Percentiles rank a stretch among this genome's conserved stretches.
Conservation (phyloP, 768 basidiomycete genomes). For the Mycena chlorophos region DNA sequence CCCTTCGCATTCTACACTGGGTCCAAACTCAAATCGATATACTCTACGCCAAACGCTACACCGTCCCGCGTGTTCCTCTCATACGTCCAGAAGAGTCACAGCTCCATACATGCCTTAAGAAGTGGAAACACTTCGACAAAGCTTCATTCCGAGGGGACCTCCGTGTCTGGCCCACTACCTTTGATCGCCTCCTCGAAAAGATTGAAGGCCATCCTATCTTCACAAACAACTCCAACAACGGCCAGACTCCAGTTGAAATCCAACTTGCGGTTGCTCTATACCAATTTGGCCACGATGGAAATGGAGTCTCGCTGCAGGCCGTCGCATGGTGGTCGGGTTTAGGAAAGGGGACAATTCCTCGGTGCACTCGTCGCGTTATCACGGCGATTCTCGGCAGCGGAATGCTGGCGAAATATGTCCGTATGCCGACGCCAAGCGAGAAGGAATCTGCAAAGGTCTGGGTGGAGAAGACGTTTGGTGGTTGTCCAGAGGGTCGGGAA, state of each 20-base stretch:
- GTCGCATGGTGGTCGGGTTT: conserved; percentile 17
- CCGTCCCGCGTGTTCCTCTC: background rate
- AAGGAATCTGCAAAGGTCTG: background rate
- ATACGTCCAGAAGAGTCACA: background rate
- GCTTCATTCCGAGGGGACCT: background rate
- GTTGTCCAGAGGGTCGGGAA: background rate
- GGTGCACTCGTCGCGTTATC: conserved; percentile 26
- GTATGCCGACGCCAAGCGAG: background rate
- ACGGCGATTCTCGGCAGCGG: background rate
- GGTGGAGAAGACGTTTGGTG: background rate
- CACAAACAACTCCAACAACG: conserved; percentile 6
- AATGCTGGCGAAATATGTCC: background rate
- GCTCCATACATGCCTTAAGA: background rate
- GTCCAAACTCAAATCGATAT: background rate
- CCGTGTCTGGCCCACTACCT: conserved; percentile 1
- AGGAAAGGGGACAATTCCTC: conserved; percentile 10
- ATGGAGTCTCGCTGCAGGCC: conserved; percentile 19
- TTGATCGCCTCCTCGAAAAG: background rate
- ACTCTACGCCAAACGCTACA: background rate
- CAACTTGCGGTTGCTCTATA: conserved; percentile 15
- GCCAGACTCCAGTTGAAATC: conserved; percentile 15
- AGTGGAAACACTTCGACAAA: background rate
- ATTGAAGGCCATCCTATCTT: conserved; percentile 8
- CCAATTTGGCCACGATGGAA: conserved; percentile 4
- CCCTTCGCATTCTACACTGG: background rate